These are phyloP conservation scores for Linnemannia elongata DNA, from an alignment of 192 early-diverging fungal species.

Conservation along the genomic window DNA sequence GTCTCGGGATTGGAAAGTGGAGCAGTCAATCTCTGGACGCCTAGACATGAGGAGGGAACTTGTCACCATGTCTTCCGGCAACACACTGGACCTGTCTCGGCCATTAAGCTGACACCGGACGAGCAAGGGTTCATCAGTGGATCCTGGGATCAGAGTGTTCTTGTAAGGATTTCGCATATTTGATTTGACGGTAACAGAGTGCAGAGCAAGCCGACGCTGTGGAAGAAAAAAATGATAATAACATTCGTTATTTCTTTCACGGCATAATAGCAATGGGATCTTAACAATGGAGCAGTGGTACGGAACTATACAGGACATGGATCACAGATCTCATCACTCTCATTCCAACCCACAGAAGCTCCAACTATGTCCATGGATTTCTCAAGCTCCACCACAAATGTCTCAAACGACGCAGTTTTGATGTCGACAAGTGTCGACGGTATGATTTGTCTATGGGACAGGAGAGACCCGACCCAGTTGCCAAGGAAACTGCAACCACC, in stretches of 20 bases:
- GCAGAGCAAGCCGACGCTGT: neutral
- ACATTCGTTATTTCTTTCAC: neutral
- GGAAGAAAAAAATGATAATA: neutral
- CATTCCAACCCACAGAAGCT: conserved; percentile 73
- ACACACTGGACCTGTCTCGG: conserved; percentile 89
- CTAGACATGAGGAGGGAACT: conserved; percentile 95
- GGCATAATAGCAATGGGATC: conserved; percentile 79
- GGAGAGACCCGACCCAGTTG: conserved; percentile 67
- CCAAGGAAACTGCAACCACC: conserved; percentile 67
- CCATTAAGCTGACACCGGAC: conserved; percentile 83
- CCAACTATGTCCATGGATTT: conserved; percentile 39
- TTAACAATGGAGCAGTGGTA: conserved; percentile 81
- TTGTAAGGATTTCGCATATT: conserved; percentile 64
- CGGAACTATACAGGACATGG: conserved; percentile 79
- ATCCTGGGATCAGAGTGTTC: conserved; percentile 92
- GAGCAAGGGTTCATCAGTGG: conserved; percentile 90
- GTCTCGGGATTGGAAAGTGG: conserved; percentile 88
- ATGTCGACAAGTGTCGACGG: conserved; percentile 85
- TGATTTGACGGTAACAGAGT: neutral
- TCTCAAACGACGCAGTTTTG: conserved; percentile 60
- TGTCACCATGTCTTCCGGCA: conserved; percentile 85
- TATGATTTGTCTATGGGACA: conserved; percentile 80
- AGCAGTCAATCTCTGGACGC: conserved; percentile 86
- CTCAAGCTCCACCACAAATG: conserved; percentile 32
- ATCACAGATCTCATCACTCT: conserved; percentile 85